These are phyloP conservation scores for Linum usitatissimum DNA, from an alignment of 345 rosid genomes.

Conservation along the genomic window DNA sequence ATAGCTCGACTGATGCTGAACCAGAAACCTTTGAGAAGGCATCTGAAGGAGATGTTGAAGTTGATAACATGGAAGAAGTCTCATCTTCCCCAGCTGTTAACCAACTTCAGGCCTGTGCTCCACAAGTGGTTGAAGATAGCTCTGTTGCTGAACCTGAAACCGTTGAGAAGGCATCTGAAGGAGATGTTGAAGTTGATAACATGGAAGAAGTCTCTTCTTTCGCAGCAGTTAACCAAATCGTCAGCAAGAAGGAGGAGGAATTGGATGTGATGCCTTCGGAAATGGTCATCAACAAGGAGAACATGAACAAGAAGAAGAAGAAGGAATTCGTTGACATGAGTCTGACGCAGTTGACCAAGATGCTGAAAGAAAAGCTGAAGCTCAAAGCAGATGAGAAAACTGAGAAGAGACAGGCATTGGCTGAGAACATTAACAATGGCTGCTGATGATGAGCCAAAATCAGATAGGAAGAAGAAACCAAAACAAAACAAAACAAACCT, in stretches of 20 bases:
- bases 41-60: neutral
- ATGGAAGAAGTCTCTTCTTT: neutral
- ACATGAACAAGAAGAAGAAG: slow-evolving; percentile 14
- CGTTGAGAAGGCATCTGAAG: neutral
- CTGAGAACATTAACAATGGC: too few species aligned
- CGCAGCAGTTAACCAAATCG: neutral
- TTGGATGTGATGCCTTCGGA: neutral
- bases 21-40: too few species aligned
- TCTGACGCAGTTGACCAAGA: slow-evolving; percentile 36
- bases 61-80: neutral
- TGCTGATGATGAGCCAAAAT: too few species aligned
- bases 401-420: slow-evolving; percentile 20
- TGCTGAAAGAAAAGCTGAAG: slow-evolving; percentile 25
- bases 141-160: too few species aligned
- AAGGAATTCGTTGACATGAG: slow-evolving; percentile 21
- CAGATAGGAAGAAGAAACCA: too few species aligned
- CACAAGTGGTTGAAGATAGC: neutral
- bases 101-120: neutral
- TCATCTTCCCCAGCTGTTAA: neutral
- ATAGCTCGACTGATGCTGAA: too few species aligned
- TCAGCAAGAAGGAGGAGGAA: neutral
- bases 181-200: neutral
- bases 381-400: slow-evolving; percentile 15
- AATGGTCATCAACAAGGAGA: slow-evolving; percentile 26
- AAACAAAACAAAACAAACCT: neutral